A percentile compares a stretch with the other conserved stretches of the same genome.
phyloP scores from a whole-genome alignment of 164 flowering plant species.

The Dillenia suffruticosa region DNA sequence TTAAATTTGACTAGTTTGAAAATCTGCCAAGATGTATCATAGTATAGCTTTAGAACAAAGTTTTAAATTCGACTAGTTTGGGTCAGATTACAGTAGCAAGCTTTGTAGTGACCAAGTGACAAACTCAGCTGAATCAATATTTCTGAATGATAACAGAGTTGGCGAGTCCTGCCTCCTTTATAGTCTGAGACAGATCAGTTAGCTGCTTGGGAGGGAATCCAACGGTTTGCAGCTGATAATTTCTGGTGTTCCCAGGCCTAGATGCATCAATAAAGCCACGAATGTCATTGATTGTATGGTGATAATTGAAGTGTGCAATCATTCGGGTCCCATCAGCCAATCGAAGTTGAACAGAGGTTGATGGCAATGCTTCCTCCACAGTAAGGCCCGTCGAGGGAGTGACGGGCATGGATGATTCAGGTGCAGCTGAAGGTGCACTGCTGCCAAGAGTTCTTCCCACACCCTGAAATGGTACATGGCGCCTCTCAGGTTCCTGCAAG shows the following conservation, averaged over 20 bases:
- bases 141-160: conserved; percentile 90
- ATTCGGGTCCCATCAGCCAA: conserved; percentile 85
- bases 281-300: conserved; percentile 72
- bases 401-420: conserved; percentile 21
- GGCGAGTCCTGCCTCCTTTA: conserved; percentile 89
- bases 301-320: conserved; percentile 72
- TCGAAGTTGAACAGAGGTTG: conserved; percentile 81
- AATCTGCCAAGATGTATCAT: no score
- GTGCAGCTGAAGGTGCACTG: conserved; percentile 17
- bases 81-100: no score
- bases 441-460: conserved; percentile 75
- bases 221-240: conserved; percentile 66
- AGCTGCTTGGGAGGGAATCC: conserved; percentile 93
- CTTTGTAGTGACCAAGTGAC: no score
- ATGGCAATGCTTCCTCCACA: conserved; percentile 55
- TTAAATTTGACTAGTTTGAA: no score
- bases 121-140: conserved; percentile 18
- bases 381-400: conserved; percentile 49
- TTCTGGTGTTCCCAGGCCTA: conserved; percentile 51
- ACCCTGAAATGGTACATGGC: conserved; percentile 55
- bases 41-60: no score
- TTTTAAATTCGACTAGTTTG: no score
- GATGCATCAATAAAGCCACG: conserved; percentile 80
- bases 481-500: conserved; percentile 62
- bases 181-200: conserved; percentile 57